phyloP scores from a whole-genome alignment of 202 grass and related monocot genomes.

The Schoenoplectus triqueter region DNA sequence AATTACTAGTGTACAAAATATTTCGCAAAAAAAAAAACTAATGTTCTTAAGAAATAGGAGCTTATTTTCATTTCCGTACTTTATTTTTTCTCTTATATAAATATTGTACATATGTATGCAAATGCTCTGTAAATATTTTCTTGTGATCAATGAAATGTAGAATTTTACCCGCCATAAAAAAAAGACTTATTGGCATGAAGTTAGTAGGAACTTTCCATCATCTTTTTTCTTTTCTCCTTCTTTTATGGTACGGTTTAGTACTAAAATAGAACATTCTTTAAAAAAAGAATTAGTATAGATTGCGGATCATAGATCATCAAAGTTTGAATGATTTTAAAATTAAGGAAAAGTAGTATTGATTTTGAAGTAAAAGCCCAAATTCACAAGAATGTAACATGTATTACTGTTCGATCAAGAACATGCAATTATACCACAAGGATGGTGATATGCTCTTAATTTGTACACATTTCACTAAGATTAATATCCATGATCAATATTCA shows the following conservation, averaged over 20 bases:
- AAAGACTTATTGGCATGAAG: not conserved
- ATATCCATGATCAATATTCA: constrained; percentile 10
- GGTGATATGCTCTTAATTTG: not conserved
- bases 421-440: not conserved
- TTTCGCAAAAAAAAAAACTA: too few relatives aligned
- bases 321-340: not conserved
- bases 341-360: not conserved
- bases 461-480: not conserved
- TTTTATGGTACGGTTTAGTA: constrained; percentile 16
- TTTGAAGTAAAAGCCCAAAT: not conserved
- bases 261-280: not conserved
- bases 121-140: too few relatives aligned
- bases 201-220: constrained; percentile 39
- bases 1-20: too few relatives aligned
- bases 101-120: too few relatives aligned
- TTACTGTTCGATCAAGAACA: not conserved
- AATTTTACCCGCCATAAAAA: too few relatives aligned
- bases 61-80: too few relatives aligned
- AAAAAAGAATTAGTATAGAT: not conserved
- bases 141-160: too few relatives aligned
- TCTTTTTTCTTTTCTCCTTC: not conserved
- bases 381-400: too few relatives aligned
- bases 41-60: too few relatives aligned
- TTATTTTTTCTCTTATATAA: too few relatives aligned
- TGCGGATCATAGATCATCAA: not conserved